Evolutionary conservation across 495 filamentous ascomycete species (phyloP), one percentile per base, ranked within the genome.

Genomic region (Aspergillus mulundensis): DNA sequence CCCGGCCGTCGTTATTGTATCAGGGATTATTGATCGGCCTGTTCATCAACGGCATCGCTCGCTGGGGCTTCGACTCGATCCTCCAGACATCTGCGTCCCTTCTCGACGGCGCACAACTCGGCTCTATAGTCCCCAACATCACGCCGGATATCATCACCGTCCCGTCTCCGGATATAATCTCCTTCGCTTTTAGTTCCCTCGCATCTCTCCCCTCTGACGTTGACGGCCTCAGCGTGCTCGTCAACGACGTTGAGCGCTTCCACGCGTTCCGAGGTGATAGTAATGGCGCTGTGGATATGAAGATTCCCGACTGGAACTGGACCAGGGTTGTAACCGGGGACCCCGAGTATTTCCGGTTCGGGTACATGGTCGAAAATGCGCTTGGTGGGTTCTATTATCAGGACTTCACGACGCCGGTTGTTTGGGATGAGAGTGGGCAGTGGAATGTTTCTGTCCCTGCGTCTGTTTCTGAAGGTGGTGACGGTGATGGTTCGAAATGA

Each of bases 341-440:
- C 36, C 78, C 81, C 8, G 87, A 90, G 70, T 95, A 90, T 63
- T 92, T 95, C 68, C 75, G 89, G 15, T 93, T 95, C 70, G 87
- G 78, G n/a, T 89, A 82, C 70, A 82, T 91, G 70, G 73, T 79
- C 60, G 46, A 65, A 12, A 73, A 72, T 58, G 54, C 68, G 0
- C 43, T 77, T 48, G 76, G 74, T 16, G 87, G 88, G 0, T 80
- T 82, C 44, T 69, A 70, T 47, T 81, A 77, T 61, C 84, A 81
- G 52, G 91, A 96, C 70, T 96, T 91, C 60, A 89, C 88, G 12
- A 84, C 80, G 51, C 86, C 91, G 0, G 89, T 86, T 12, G 78
- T 72, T 28, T 90, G 91, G 88, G 72, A 74, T 18, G 65, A 24
- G 2, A 72, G 86, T 65, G 85, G 87, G 10, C 10, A 19, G 24